Conservation (phyloP, 2,329 filamentous ascomycete genomes). For the Scedosporium apiospermum region DNA sequence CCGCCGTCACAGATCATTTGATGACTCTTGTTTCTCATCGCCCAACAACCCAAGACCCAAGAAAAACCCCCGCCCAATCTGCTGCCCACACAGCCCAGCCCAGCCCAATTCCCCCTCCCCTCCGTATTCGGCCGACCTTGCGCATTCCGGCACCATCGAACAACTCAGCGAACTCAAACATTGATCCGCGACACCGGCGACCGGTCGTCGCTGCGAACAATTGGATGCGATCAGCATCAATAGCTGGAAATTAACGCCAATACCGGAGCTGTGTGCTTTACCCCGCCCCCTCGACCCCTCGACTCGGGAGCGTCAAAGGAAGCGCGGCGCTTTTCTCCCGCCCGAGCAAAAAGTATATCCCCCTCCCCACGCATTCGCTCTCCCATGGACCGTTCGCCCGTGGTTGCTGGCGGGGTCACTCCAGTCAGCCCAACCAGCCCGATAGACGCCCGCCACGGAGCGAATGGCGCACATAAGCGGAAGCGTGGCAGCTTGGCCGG, state of each 20-base stretch:
- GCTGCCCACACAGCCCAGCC: not conserved
- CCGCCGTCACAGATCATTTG: not conserved
- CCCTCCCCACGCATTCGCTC: constrained; percentile 12
- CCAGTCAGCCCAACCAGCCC: constrained; percentile 48
- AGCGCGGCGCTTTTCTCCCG: constrained; percentile 10
- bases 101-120: constrained; percentile 3
- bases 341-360: constrained; percentile 8
- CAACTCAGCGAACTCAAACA: constrained; percentile 6
- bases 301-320: not conserved
- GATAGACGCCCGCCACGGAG: constrained; percentile 39
- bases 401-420: constrained; percentile 35
- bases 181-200: constrained; percentile 5
- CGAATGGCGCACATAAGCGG: constrained; percentile 41
- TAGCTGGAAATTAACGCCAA: not conserved
- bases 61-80: constrained; percentile 1
- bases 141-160: constrained; percentile 2
- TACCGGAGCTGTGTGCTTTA: not conserved
- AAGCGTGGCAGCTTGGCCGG: constrained; percentile 40
- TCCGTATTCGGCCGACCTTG: constrained; percentile 7
- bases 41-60: not conserved
- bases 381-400: constrained; percentile 39
- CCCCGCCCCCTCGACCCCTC: not conserved
- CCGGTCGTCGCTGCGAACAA: not conserved
- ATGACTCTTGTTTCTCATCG: not conserved
- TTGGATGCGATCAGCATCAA: not conserved